phyloP scores from a whole-genome alignment of 2,329 filamentous ascomycete genomes.

The Colletotrichum euphorbiae region DNA sequence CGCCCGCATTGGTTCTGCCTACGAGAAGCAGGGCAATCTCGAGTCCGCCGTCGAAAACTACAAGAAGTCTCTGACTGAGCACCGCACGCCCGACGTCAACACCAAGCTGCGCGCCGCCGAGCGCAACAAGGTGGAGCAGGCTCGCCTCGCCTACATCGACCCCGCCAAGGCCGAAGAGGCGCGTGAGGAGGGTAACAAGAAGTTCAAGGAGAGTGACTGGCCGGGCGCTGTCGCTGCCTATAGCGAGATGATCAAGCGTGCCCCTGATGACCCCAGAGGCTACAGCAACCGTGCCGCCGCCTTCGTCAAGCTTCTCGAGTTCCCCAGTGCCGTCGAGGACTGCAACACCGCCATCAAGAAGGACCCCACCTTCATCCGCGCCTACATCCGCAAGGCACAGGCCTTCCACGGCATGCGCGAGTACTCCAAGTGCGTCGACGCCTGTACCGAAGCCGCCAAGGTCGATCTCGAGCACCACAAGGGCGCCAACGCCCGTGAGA shows the following conservation, averaged over 20 bases:
- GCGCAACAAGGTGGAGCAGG: conserved; percentile 82
- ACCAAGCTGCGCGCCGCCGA: conserved; percentile 92
- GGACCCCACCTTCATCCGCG: conserved; percentile 92
- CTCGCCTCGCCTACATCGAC: conserved; percentile 85
- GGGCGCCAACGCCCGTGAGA: conserved; percentile 88
- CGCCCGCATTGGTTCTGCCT: conserved; percentile 90
- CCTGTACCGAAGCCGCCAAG: conserved; percentile 81
- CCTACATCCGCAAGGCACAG: conserved; percentile 96
- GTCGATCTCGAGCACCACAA: conserved; percentile 77
- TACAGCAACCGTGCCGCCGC: conserved; percentile 98
- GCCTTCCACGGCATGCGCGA: conserved; percentile 98
- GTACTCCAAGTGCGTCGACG: conserved; percentile 94
- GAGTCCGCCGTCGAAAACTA: conserved; percentile 87
- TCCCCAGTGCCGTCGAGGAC: conserved; percentile 92
- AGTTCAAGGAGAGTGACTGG: conserved; percentile 98
- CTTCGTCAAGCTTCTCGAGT: conserved; percentile 95
- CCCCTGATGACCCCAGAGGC: conserved; percentile 90
- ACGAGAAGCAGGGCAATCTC: conserved; percentile 90
- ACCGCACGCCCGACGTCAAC: conserved; percentile 93
- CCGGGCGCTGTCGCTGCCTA: conserved; percentile 95
- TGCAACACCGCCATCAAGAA: conserved; percentile 92
- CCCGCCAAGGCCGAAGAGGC: conserved; percentile 94
- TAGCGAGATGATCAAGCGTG: conserved; percentile 95
- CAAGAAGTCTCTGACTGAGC: conserved; percentile 93
- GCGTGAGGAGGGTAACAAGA: conserved; percentile 92